Evolutionary conservation across 352 stramenopile species (phyloP).

Genomic region (Phytophthora chlamydospora): DNA sequence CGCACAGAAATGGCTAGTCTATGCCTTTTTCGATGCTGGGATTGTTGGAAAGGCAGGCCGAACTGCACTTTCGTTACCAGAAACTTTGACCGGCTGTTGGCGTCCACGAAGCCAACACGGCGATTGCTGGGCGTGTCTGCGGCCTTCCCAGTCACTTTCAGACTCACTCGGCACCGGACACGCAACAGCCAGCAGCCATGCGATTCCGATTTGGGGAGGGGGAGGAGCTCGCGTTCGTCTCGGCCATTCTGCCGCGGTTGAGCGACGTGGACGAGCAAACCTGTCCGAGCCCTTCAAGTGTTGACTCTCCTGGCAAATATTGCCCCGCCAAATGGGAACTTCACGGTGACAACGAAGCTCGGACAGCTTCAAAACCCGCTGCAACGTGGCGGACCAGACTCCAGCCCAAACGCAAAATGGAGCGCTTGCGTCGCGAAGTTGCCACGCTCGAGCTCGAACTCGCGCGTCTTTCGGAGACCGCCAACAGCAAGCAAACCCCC

Average conservation of each 20-base stretch:
- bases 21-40: too few relatives aligned
- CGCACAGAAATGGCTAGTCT: too few relatives aligned
- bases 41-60: too few relatives aligned
- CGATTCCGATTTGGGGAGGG: slow-evolving; percentile 5
- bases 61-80: too few relatives aligned
- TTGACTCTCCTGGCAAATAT: neutral
- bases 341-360: too few relatives aligned
- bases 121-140: too few relatives aligned
- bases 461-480: neutral
- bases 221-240: slow-evolving; percentile 1
- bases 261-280: neutral
- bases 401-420: neutral
- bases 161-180: neutral
- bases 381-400: neutral
- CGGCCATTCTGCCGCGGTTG: neutral
- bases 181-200: neutral
- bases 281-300: slow-evolving; percentile 4
- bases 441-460: neutral
- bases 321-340: too few relatives aligned
- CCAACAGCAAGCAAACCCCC: neutral
- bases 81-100: too few relatives aligned
- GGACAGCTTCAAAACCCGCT: too few relatives aligned
- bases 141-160: too few relatives aligned
- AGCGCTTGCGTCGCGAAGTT: slow-evolving; percentile 2
- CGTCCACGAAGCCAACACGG: too few relatives aligned